phyloP scores from a whole-genome alignment of 2,329 filamentous ascomycete genomes.

The Gnomoniopsis smithogilvyi region DNA sequence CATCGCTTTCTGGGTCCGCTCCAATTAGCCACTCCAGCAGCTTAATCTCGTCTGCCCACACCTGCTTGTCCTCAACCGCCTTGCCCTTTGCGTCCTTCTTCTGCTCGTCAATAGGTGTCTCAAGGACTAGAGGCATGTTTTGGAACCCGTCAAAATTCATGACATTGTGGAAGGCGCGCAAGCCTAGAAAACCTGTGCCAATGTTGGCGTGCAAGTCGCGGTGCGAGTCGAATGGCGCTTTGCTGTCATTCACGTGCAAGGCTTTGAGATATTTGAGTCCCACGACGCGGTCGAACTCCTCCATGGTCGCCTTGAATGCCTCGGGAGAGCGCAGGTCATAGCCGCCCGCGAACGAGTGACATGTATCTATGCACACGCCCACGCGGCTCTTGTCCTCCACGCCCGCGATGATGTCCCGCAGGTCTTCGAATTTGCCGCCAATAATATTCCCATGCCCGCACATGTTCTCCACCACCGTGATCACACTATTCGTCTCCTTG shows the following conservation, averaged over 20 bases:
- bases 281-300: slow-evolving; percentile 72
- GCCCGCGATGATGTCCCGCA: slow-evolving; percentile 76
- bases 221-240: slow-evolving; percentile 77
- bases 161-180: slow-evolving; percentile 85
- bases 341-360: slow-evolving; percentile 91
- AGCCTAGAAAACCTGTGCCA: slow-evolving; percentile 86
- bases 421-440: slow-evolving; percentile 80
- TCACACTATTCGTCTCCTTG: slow-evolving; percentile 68
- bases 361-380: slow-evolving; percentile 95
- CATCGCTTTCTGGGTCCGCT: slow-evolving; percentile 71
- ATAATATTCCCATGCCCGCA: slow-evolving; percentile 85
- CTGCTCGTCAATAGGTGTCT: slow-evolving; percentile 80
- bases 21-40: slow-evolving; percentile 84
- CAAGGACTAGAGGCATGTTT: slow-evolving; percentile 83
- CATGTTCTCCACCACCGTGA: slow-evolving; percentile 94
- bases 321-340: slow-evolving; percentile 80
- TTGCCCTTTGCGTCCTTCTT: slow-evolving; percentile 63
- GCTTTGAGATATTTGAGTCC: slow-evolving; percentile 79
- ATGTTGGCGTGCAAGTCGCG: slow-evolving; percentile 95
- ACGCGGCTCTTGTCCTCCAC: slow-evolving; percentile 80
- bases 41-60: slow-evolving; percentile 96
- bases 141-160: slow-evolving; percentile 79
- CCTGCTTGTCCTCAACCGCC: slow-evolving; percentile 69
- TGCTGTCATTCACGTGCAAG: slow-evolving; percentile 93
- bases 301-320: slow-evolving; percentile 70